phyloP scores from a whole-genome alignment of 352 stramenopile species.

The Poterioochromonas sp. region DNA sequence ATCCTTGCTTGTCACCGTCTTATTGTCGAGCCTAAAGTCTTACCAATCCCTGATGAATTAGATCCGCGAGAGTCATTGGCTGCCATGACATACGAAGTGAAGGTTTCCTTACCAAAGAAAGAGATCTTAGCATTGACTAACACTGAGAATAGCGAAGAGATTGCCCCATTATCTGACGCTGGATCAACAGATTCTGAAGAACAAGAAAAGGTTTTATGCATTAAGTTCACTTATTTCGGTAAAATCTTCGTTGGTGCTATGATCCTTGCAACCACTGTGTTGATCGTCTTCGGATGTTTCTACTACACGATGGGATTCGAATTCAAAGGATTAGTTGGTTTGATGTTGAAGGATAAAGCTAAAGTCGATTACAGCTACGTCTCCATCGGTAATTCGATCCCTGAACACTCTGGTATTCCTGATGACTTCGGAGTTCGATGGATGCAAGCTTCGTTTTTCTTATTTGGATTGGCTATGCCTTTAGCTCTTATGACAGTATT shows the following conservation, averaged over 20 bases:
- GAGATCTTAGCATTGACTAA: background rate
- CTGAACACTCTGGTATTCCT: background rate
- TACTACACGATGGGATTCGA: conserved; percentile 25
- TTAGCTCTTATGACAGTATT: conserved; percentile 35
- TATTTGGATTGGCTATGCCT: conserved; percentile 41
- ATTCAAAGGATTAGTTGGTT: conserved; percentile 35
- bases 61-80: background rate
- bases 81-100: background rate
- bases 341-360: conserved; percentile 22
- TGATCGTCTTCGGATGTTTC: background rate
- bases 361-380: conserved; percentile 21
- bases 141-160: background rate
- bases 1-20: conserved; percentile 37
- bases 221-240: background rate
- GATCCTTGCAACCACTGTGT: background rate
- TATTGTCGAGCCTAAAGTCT: conserved; percentile 30
- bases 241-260: background rate
- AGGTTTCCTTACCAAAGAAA: background rate
- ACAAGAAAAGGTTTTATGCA: background rate
- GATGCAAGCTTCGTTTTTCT: conserved; percentile 40
- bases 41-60: background rate
- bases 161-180: background rate
- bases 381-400: conserved; percentile 6
- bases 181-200: background rate
- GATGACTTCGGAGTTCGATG: conserved; percentile 36